Evolutionary conservation across 768 basidiomycete genomes (phyloP), one percentile per base, ranked within the genome.

Genomic region (Hygrocybe punicea): DNA sequence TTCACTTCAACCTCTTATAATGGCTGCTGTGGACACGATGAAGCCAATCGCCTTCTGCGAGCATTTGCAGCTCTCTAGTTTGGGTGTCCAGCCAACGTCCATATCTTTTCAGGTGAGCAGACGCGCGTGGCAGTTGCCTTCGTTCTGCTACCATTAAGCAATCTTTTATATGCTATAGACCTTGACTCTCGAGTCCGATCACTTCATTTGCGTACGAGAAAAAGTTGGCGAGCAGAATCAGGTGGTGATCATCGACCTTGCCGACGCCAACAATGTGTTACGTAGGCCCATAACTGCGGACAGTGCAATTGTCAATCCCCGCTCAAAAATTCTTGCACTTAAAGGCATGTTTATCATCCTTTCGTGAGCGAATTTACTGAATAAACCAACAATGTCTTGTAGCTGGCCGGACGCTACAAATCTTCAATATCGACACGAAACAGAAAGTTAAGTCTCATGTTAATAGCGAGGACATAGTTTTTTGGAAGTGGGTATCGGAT

Each of bases 401-500:
- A 98, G 97, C 97, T 61, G 86, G 81, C 58, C 90, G 94, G 45
- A 97, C 95, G 60, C 82, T 99, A 24, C 97, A 99, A 73, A 85
- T 98, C 60, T 99, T 98, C 80, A 96, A 98, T 73, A 92, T 99
- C 63, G 95, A 96, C 63, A 89, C 90, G 9, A 98, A 98, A 79
- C 87, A 90, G 70, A 98, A 98, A 78, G 91, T 99, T 73, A 96
- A 96, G 69, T 91, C 95, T 24, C 93, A 98, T 69, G 78, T 86
- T 58, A 97, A 87, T 78, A 89, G 84, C 68, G 94, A 98, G 68
- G 96, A 99, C 68, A 81, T 97, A 52, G 86, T 93, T 23, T 99
- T 97, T 75, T 99, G 97, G 97, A 98, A 97, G 71, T 99, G 97
- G 97, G 85, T 98, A 37, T 89, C 87, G 47, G 88, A 93, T 60